phyloP scores from a whole-genome alignment of 345 rosid species.

The Lagerstroemia speciosa region DNA sequence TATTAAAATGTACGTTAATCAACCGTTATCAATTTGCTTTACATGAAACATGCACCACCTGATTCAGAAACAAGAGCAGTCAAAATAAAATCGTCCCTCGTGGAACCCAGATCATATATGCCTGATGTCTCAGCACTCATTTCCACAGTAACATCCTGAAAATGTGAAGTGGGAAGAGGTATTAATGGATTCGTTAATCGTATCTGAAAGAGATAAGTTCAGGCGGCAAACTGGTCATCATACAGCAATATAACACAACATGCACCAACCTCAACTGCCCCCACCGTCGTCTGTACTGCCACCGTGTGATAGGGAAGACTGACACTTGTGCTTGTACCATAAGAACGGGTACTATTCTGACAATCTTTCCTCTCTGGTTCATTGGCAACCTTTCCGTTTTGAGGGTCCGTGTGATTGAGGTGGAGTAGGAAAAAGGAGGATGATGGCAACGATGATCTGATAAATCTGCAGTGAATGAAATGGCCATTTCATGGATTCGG shows the following conservation, averaged over 20 bases:
- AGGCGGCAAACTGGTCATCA: background rate
- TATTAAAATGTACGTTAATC: too few species aligned
- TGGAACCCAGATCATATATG: too few species aligned
- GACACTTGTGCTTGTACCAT: background rate
- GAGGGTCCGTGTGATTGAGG: background rate
- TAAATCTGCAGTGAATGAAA: background rate
- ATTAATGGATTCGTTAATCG: too few species aligned
- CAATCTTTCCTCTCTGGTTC: background rate
- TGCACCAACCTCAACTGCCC: conserved; percentile 1
- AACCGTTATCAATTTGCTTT: too few species aligned
- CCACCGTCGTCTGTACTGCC: background rate
- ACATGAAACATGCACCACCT: too few species aligned
- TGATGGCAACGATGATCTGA: background rate
- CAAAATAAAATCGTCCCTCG: too few species aligned
- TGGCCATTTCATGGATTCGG: too few species aligned
- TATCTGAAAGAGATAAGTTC: too few species aligned
- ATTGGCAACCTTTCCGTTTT: conserved; percentile 1
- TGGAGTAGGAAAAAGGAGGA: conserved; percentile 15
- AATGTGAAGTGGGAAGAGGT: too few species aligned
- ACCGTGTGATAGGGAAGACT: background rate
- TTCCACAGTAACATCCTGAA: too few species aligned
- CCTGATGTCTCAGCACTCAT: too few species aligned
- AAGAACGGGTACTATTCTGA: background rate
- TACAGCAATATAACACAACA: background rate
- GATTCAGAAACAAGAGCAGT: too few species aligned